Conservation (phyloP, 2,329 filamentous ascomycete species). For the Paraconiothyrium brasiliense region DNA sequence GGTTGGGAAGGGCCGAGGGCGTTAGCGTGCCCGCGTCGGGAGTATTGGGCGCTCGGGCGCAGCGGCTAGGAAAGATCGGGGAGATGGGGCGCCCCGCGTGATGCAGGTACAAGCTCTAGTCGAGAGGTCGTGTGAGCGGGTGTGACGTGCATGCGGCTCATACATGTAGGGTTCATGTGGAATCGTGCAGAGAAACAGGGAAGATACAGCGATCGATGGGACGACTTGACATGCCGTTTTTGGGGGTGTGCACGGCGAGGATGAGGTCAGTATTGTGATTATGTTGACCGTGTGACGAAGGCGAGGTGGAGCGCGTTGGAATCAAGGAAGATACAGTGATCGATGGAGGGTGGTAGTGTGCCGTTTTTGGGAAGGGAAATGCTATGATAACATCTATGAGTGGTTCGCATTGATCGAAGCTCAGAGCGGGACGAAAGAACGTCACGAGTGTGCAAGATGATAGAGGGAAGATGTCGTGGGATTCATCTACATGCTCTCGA, state of each 20-base stretch:
- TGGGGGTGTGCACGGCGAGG: neutral
- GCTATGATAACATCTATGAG: neutral
- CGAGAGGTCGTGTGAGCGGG: neutral
- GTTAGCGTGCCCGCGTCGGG: no score
- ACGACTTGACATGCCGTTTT: neutral
- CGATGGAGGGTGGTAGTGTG: neutral
- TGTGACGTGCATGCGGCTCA: neutral
- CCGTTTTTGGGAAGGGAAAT: neutral
- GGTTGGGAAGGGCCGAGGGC: no score
- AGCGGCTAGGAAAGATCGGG: no score
- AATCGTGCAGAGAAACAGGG: neutral
- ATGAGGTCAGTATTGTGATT: neutral
- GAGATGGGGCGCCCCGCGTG: neutral
- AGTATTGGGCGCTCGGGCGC: no score
- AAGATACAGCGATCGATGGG: neutral
- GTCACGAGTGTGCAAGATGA: no score
- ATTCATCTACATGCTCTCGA: no score
- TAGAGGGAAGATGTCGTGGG: no score
- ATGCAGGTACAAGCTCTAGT: no score
- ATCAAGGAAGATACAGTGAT: slow-evolving; percentile 9
- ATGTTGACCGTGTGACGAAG: neutral
- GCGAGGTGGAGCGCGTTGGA: neutral
- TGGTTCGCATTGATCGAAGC: no score
- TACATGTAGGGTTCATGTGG: no score
- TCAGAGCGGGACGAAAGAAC: no score